Percentiles rank a stretch among this genome's conserved stretches.
phyloP scores from a whole-genome alignment of 768 basidiomycete species.

The Xanthoconium stramineum region DNA sequence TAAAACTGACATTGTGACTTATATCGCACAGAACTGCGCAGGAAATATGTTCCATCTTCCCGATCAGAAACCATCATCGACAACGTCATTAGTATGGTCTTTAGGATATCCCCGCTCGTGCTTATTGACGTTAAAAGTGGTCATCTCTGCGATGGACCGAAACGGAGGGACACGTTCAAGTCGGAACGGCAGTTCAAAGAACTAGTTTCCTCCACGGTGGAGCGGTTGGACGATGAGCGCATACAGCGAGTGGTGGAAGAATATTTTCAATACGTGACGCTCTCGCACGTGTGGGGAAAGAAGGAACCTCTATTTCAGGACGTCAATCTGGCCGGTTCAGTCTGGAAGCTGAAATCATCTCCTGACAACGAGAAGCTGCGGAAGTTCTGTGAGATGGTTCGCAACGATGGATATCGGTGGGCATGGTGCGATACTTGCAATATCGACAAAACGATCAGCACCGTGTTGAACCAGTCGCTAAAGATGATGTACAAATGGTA shows the following conservation, averaged over 20 bases:
- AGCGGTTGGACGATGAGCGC: background rate
- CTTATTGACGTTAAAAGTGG: conserved; percentile 1
- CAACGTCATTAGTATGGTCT: background rate
- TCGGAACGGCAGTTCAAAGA: background rate
- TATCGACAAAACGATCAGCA: conserved; percentile 9
- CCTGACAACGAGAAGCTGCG: conserved; percentile 1
- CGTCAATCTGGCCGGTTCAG: background rate
- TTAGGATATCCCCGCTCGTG: background rate
- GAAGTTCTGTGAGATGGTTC: conserved; percentile 6
- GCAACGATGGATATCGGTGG: conserved; percentile 12
- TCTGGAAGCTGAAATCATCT: conserved; percentile 6
- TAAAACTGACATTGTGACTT: background rate
- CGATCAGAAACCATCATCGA: too few species aligned
- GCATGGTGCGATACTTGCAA: conserved; percentile 14
- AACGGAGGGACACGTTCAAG: background rate
- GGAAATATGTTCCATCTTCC: background rate
- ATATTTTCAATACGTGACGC: conserved; percentile 11
- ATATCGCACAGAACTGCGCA: background rate
- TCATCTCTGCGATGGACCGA: background rate
- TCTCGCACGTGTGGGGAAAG: conserved; percentile 14
- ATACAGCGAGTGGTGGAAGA: background rate
- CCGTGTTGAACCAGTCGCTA: conserved; percentile 7
- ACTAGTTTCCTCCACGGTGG: conserved; percentile 7
- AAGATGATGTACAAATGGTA: conserved; percentile 16
- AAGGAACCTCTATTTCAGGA: conserved; percentile 10